Evolutionary conservation across 495 filamentous ascomycete species (phyloP), one percentile per base, ranked within the genome.

Genomic region (Podospora pseudoanserina): DNA sequence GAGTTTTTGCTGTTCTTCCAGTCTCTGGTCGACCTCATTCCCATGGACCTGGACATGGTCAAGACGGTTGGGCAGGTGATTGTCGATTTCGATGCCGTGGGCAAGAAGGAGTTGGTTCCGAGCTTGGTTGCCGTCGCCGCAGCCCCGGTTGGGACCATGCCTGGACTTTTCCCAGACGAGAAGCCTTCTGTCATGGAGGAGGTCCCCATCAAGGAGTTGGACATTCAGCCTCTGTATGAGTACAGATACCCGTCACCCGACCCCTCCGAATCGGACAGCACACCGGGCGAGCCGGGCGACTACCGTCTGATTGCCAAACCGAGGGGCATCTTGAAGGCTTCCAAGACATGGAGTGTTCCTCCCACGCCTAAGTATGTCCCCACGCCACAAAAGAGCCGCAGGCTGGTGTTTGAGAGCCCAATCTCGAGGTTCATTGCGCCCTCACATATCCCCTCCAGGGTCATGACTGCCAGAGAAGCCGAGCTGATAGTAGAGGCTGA

Each of bases 61-160:
- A 55, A 67, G 32, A 63, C 65, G 11, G 34, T 78, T 18, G 60
- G 67, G 62, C 72, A 77, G 60, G 71, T 78, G 19, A 74, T 81
- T 68, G 76, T 80, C 58, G 79, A 82, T 27, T 76, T 71, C 64
- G 74, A 78, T 65, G 66, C 74, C 65, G 54, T 81, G 5, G 73
- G 75, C 67, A 81, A 82, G 65, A 65, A 75, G 64, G 78, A 83
- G 71, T 61, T 78, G 44, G 62, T 76, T 15, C 75, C 72, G 0
- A 78, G 76, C 56, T 75, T 63, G 23, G 61, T 75, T 49, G 65
- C 66, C 26, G 32, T 66, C 23, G 56, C 26, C 32, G 16, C 49
- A 3, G 63, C 72, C 1, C 61, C 60, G 4, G 57, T 65, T 53
- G 58, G 60, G 59, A 18, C 23, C 18, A 67, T 73, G 53, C 72